Evolutionary conservation across 768 basidiomycete species (phyloP), one percentile per base, ranked within the genome.

Genomic region (Sporobolomyces pararoseus): DNA sequence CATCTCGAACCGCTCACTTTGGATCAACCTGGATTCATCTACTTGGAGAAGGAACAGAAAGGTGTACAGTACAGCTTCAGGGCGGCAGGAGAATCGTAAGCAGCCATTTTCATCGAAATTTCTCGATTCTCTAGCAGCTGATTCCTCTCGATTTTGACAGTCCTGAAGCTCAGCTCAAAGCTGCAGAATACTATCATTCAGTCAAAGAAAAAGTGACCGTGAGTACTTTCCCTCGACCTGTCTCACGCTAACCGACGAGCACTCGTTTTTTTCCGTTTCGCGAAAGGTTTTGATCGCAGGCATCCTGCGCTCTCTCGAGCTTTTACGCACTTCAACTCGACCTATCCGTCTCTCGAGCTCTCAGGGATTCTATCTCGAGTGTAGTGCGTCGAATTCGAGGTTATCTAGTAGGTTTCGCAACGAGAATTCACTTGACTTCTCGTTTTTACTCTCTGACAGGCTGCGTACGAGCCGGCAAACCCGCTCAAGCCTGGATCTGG

Each of bases 321-420:
- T 7, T n/a, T n/a, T 29, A n/a, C 37, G 39, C 4, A n/a, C 5
- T n/a, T 39, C 23, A 9, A 5, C 54, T 6, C 23, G 10, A 13
- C 23, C 10, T 6, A 19, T 63, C 31, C 55, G 35, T 21, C 25
- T 69, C 34, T 63, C 51, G 34, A 69, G 63, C 51, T 63, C 69
- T 39, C 66, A 66, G 35, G 46, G 52, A 9, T 52, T 55, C 39
- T 71, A 70, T n/a, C 67, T 71, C 32, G 57, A 58, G 39, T 42
- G 35, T n/a, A 14, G 57, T 58, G 57, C 9, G 57, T 29, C 31
- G 6, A 6, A 7, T n/a, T n/a, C n/a, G n/a, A n/a, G n/a, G n/a
- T n/a, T n/a, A n/a, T n/a, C n/a, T n/a, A n/a, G n/a, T n/a, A n/a
- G n/a, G n/a, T n/a, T n/a, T n/a, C n/a, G n/a, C n/a, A n/a, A n/a